Conservation (phyloP, 768 basidiomycete species). For the Rhodotorula sphaerocarpa region DNA sequence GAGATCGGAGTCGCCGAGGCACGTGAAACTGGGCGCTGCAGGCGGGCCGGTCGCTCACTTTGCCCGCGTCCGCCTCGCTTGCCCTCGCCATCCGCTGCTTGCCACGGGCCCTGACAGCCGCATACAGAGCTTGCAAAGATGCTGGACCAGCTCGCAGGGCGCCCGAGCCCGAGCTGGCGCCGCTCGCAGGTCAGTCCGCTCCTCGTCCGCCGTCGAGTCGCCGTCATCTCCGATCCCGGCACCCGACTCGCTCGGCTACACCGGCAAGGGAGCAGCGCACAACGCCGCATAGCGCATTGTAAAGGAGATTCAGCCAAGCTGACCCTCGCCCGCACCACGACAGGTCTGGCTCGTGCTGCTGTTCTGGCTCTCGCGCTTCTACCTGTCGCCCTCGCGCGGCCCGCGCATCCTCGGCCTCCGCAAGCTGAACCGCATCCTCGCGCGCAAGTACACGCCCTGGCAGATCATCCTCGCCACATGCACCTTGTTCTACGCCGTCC, state of each 20-base stretch:
- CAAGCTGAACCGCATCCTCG: constrained; percentile 13
- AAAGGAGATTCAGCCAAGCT: too few relatives aligned
- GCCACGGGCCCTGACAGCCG: too few relatives aligned
- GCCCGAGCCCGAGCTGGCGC: constrained; percentile 72
- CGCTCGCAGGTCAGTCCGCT: constrained; percentile 16
- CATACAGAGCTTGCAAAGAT: constrained; percentile 48
- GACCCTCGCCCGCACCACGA: too few relatives aligned
- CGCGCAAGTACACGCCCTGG: constrained; percentile 80
- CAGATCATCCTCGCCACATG: constrained; percentile 80
- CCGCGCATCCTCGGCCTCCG: constrained; percentile 53
- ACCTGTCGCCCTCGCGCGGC: constrained; percentile 56
- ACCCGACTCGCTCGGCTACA: neutral
- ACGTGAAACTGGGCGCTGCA: too few relatives aligned
- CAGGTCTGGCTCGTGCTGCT: constrained; percentile 82
- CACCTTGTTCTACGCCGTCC: constrained; percentile 62
- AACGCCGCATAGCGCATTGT: too few relatives aligned
- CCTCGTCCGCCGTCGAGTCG: neutral
- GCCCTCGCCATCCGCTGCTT: too few relatives aligned
- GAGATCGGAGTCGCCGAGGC: too few relatives aligned
- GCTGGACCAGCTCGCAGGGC: constrained; percentile 88
- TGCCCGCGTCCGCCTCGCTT: too few relatives aligned
- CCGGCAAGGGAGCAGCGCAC: too few relatives aligned
- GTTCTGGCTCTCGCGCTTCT: constrained; percentile 82
- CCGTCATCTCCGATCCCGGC: neutral
- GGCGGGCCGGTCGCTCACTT: too few relatives aligned